Evolutionary conservation across 192 early-diverging fungal genomes (phyloP).

Genomic region (Coemansia sp.): DNA sequence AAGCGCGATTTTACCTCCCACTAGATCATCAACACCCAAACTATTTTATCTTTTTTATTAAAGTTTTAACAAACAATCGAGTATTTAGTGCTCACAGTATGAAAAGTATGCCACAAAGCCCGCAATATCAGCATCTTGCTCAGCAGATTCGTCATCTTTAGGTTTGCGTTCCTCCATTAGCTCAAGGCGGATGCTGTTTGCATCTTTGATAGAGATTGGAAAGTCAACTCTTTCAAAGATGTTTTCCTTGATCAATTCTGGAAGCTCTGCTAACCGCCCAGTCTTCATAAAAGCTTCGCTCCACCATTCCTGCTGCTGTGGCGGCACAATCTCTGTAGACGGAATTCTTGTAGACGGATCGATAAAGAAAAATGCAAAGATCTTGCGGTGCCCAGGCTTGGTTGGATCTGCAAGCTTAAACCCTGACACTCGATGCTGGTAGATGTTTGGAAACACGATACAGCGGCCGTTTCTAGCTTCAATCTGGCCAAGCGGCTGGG

Average conservation of each 20-base stretch:
- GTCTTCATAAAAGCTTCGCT: neutral
- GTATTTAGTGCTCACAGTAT: too few relatives aligned
- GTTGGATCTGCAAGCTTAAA: conserved; percentile 61
- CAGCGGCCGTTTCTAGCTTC: conserved; percentile 56
- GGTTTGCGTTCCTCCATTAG: conserved; percentile 51
- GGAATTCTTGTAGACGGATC: conserved; percentile 56
- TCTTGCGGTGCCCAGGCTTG: conserved; percentile 64
- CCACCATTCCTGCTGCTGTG: conserved; percentile 61
- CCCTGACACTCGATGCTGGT: conserved; percentile 64
- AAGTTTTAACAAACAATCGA: too few relatives aligned
- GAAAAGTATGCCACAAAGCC: too few relatives aligned
- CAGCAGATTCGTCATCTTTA: too few relatives aligned
- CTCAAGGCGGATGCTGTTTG: conserved; percentile 40
- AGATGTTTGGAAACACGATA: conserved; percentile 69
- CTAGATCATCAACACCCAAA: neutral
- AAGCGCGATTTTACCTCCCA: conserved; percentile 18
- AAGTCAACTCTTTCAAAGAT: conserved; percentile 22
- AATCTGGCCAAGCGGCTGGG: conserved; percentile 51
- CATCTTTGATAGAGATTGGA: conserved; percentile 45
- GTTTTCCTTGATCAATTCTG: conserved; percentile 13
- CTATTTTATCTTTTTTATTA: too few relatives aligned
- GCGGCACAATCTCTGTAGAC: conserved; percentile 61
- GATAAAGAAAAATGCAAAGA: conserved; percentile 70
- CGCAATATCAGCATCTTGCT: too few relatives aligned
- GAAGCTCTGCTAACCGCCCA: conserved; percentile 14